Conservation (phyloP, 768 basidiomycete species). For the Nidularia sp. region DNA sequence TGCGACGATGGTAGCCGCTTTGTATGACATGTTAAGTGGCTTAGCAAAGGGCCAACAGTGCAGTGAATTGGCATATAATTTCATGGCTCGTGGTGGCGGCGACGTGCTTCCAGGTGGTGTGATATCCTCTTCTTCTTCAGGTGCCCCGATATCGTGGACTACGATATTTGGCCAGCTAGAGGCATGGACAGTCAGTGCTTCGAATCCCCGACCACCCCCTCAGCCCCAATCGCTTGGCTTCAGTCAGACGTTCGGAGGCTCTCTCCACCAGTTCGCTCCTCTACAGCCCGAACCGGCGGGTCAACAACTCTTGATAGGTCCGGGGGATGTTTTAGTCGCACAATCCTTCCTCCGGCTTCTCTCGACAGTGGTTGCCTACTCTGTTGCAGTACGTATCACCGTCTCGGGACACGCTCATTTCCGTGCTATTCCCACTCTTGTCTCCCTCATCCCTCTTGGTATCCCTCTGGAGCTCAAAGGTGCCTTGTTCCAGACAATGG, state of each 20-base stretch:
- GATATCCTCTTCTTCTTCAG: constrained; percentile 43
- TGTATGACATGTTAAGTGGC: constrained; percentile 88
- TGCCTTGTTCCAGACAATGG: constrained; percentile 73
- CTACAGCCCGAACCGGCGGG: constrained; percentile 38
- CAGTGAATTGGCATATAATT: constrained; percentile 85
- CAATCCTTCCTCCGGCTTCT: constrained; percentile 80
- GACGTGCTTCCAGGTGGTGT: constrained; percentile 64
- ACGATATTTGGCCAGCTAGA: constrained; percentile 73
- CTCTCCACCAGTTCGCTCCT: constrained; percentile 26
- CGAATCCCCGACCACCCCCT: constrained; percentile 39
- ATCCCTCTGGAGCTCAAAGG: constrained; percentile 93
- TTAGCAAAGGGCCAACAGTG: constrained; percentile 81
- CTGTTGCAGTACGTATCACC: constrained; percentile 73
- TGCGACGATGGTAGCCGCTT: constrained; percentile 65
- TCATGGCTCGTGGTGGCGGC: constrained; percentile 73
- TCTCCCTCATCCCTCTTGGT: constrained; percentile 72
- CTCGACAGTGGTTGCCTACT: constrained; percentile 69
- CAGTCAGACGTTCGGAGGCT: constrained; percentile 18
- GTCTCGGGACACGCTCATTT: constrained; percentile 75
- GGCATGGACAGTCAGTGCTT: constrained; percentile 61
- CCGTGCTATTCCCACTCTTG: constrained; percentile 75
- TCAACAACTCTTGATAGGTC: constrained; percentile 43
- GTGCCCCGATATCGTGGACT: constrained; percentile 71
- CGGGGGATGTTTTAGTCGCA: constrained; percentile 74
- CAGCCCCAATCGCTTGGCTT: constrained; percentile 36